These are phyloP conservation scores for Lachnellula hyalina DNA, from an alignment of 2,329 filamentous ascomycete genomes.

Conservation along the genomic window DNA sequence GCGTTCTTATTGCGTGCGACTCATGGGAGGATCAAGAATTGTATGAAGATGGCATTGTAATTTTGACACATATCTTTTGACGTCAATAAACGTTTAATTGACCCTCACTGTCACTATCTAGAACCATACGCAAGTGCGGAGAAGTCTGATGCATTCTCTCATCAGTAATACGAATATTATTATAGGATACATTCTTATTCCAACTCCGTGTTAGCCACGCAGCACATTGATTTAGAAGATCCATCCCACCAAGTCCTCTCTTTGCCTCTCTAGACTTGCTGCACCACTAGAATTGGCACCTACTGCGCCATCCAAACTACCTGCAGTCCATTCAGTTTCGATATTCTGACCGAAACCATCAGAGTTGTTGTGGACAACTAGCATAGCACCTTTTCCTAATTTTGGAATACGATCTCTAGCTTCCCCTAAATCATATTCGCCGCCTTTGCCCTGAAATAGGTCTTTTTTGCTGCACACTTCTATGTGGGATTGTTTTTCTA, in stretches of 20 bases:
- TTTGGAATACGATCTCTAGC: constrained; percentile 1
- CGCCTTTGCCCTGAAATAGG: constrained; percentile 17
- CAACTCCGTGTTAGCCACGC: too few species aligned
- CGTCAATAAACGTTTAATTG: too few species aligned
- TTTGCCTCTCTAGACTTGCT: constrained; percentile 21
- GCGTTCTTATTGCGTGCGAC: too few species aligned
- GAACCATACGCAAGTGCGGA: too few species aligned
- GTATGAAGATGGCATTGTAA: too few species aligned
- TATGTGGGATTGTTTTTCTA: constrained; percentile 15
- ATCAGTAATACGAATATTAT: too few species aligned
- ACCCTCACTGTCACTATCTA: too few species aligned
- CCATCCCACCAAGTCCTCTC: constrained; percentile 22
- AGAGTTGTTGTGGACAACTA: constrained; percentile 29
- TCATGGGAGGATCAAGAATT: too few species aligned
- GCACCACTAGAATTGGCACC: constrained; percentile 24
- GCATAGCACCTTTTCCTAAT: constrained; percentile 11
- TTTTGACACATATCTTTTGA: too few species aligned
- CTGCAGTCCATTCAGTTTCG: constrained; percentile 21
- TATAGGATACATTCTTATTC: too few species aligned
- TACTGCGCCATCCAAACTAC: constrained; percentile 29
- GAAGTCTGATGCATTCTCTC: too few species aligned
- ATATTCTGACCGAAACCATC: constrained; percentile 30
- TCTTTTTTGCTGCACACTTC: constrained; percentile 13
- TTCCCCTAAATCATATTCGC: constrained; percentile 9
- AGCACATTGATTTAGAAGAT: constrained; percentile 6